Evolutionary conservation across 306 rosid genomes (phyloP).

Genomic region (Astragalus membranaceus): DNA sequence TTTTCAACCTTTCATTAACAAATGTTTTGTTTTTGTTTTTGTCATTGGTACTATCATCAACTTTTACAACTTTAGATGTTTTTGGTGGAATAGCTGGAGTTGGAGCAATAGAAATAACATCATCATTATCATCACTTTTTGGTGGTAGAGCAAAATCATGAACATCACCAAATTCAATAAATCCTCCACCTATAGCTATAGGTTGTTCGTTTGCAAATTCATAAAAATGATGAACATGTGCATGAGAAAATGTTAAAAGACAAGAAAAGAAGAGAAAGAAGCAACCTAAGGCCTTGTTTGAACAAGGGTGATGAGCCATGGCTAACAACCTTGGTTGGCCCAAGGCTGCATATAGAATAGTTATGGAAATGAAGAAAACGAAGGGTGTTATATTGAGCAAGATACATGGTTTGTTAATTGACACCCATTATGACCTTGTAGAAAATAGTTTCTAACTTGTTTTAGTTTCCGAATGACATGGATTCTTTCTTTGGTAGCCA

Average conservation of each 20-base stretch:
- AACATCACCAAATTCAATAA: neutral
- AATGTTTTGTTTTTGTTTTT: neutral
- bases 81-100: neutral
- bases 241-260: constrained; percentile 3
- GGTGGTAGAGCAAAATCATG: neutral
- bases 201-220: neutral
- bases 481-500: constrained; percentile 12
- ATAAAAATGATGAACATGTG: neutral
- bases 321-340: constrained; percentile 40
- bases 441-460: constrained; percentile 1
- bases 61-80: neutral
- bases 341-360: constrained; percentile 28
- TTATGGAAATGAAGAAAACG: neutral
- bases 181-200: neutral
- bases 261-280: constrained; percentile 8
- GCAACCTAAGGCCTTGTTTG: constrained; percentile 38
- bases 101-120: neutral
- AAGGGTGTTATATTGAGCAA: constrained; percentile 7
- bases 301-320: constrained; percentile 37
- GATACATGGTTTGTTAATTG: neutral
- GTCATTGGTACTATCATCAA: too few species aligned
- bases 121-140: too few species aligned
- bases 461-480: constrained; percentile 24
- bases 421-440: neutral
- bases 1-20: constrained; percentile 20